These are phyloP conservation scores for Rhexocercosporidium sp. DNA, from an alignment of 2,329 filamentous ascomycete genomes.

Conservation along the genomic window DNA sequence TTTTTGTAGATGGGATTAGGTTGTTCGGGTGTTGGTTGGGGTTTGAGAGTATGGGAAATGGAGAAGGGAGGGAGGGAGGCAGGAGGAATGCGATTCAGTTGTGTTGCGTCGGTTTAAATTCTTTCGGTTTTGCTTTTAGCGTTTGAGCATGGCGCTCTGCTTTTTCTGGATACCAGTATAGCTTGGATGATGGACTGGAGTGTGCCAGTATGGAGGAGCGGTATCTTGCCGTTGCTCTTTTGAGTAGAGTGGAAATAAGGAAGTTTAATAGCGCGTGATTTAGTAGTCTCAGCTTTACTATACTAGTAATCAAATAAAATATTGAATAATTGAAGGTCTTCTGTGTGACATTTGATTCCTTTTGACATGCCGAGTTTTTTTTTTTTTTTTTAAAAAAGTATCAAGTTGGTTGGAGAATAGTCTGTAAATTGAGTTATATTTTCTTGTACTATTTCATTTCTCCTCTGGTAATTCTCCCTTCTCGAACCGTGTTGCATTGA, in stretches of 20 bases:
- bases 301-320: not conserved
- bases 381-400: too few species aligned
- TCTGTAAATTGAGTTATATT: too few species aligned
- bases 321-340: not conserved
- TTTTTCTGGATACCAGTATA: not conserved
- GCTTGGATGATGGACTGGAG: too few species aligned
- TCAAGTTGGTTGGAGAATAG: too few species aligned
- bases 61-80: not conserved
- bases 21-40: not conserved
- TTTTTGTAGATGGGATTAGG: conserved; percentile 30
- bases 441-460: too few species aligned
- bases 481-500: too few species aligned
- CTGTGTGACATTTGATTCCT: too few species aligned
- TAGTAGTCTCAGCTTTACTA: not conserved
- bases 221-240: not conserved
- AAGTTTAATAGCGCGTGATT: not conserved
- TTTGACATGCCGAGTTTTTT: too few species aligned
- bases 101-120: not conserved
- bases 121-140: conserved; percentile 11
- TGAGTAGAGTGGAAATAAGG: not conserved
- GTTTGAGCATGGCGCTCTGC: conserved; percentile 15
- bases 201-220: too few species aligned
- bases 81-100: too few species aligned
- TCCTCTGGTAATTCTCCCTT: too few species aligned
- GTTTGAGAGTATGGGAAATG: too few species aligned